Base-by-base conservation (phyloP, 2,329 filamentous ascomycete genomes). In the Trichophyton rubrum region DNA sequence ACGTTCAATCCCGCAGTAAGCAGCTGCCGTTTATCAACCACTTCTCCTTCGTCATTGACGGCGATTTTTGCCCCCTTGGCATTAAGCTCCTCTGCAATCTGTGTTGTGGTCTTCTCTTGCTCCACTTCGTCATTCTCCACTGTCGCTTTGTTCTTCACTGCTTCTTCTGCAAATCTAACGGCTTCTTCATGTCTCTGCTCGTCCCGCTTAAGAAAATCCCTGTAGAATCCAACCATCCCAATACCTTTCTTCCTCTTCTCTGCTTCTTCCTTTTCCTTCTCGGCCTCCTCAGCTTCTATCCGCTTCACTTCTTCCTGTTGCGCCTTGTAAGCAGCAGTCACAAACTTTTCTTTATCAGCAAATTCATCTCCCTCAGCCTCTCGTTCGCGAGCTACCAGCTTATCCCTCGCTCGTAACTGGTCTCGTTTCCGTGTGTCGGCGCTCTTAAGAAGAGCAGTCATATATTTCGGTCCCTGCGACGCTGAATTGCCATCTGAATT, bases 361-460 rank as follows among this genome's bases (percentile, higher is more conserved):
- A 84, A 86, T 62, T 83, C 82, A 56, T 86, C 84, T n/a, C 83
- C 84, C 67, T 86, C 84, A 0, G 79, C 79, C 66, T 86, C 84
- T 30, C 84, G 77, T 67, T 86, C 84, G 61, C 78, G 78, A 58
- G 82, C 79, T 11, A 86, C 67, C 61, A 82, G 68, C 63, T 84
- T 83, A 68, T 86, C 84, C 40, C 79, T 77, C 17, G 84, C 84
- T 6, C 83, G 77, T 57, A 83, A 70, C 64, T 84, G 82, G 67
- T 86, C 84, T 56, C 84, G 81, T 68, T 86, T 85, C 9, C 84
- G 79, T 35, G 81, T 72, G 63, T 84, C 81, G 1, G 84, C 82
- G 17, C 82, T 82, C 38, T 80, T 78, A 38, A 85, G 74, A 15
- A 86, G 71, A 35, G 78, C 78, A 56, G 77, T 77, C 77, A 86